Base-by-base conservation (phyloP, 106 monocot genomes). In the Phalaenopsis equestris region DNA sequence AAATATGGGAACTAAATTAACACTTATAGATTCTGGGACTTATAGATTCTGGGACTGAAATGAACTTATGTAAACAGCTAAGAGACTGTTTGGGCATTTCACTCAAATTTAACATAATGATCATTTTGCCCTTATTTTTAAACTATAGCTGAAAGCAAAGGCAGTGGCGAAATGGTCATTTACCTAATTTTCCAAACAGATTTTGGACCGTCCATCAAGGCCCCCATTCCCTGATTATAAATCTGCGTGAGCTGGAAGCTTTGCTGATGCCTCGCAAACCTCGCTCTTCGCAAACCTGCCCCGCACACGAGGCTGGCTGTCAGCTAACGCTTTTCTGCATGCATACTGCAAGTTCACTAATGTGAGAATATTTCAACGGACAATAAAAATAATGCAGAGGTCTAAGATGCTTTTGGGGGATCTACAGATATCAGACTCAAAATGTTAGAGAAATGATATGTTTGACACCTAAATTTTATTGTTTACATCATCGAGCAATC, bases 241-340 rank as follows among this genome's bases (percentile, higher is more conserved):
- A 11, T 30, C 36, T 80, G 1, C 43, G 16, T 70, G 39, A 2
- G 64, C n/a, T 38, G 16, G 30, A 73, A 42, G 55, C 8, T 55
- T 83, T 73, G 52, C 52, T 12, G 83, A 14, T 42, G 45, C 48
- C 65, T 80, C 75, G 55, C 41, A 49, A 24, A 57, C 77, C n/a
- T 79, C 78, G 19, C 72, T 85, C 49, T 75, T 85, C 19, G 85
- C 85, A 64, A 85, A 85, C 78, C 85, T 81, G 42, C 85, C 85
- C 16, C 85, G 78, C 0, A 85, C 78, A 5, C 85, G 72, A 2
- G 85, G 85, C 81, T 85, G 85, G 48, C 77, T 81, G 19, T 85
- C 85, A 72, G 85, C 85, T 21, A 85, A 75, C 10, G 85, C 81
- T 37, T 85, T 85, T 41, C 85, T 81, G 85, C 85, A 85, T 74